These are phyloP conservation scores for Amoebophrya sp. DNA, from an alignment of 169 alveolate genomes.

Conservation along the genomic window DNA sequence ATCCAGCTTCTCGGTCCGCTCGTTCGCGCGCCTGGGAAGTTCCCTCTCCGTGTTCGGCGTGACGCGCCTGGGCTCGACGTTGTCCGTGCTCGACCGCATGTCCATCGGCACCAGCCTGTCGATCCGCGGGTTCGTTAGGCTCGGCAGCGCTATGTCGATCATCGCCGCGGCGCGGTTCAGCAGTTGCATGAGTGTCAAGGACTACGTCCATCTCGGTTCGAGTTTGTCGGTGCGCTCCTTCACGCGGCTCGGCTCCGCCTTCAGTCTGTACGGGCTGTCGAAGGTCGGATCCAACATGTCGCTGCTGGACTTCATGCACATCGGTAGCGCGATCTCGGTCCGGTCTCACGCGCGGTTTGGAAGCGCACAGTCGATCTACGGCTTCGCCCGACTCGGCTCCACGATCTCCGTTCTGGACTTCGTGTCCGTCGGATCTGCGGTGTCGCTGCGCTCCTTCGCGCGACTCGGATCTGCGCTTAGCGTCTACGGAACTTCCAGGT, in stretches of 20 bases:
- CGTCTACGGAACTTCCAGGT: neutral
- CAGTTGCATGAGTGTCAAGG: neutral
- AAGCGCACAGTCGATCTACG: neutral
- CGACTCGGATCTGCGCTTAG: neutral
- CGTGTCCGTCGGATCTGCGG: slow-evolving; percentile 12
- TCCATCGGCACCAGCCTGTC: neutral
- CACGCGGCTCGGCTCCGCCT: neutral
- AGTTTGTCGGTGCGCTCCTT: neutral
- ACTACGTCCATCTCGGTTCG: neutral
- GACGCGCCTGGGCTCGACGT: neutral
- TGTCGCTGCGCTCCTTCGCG: slow-evolving; percentile 10
- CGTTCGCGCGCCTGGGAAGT: neutral
- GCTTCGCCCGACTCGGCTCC: slow-evolving; percentile 19
- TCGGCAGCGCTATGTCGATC: neutral
- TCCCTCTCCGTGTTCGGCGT: slow-evolving; percentile 13
- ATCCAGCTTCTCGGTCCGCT: neutral
- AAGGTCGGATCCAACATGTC: neutral
- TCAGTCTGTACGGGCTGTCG: neutral
- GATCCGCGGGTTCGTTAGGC: neutral
- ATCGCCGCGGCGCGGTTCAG: neutral
- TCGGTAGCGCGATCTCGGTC: neutral
- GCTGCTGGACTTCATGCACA: neutral
- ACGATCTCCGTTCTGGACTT: slow-evolving; percentile 23
- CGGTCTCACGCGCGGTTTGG: slow-evolving; percentile 8
- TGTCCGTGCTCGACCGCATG: neutral